Base-by-base conservation (phyloP, 2,329 filamentous ascomycete species). In the Whalleya microplaca region DNA sequence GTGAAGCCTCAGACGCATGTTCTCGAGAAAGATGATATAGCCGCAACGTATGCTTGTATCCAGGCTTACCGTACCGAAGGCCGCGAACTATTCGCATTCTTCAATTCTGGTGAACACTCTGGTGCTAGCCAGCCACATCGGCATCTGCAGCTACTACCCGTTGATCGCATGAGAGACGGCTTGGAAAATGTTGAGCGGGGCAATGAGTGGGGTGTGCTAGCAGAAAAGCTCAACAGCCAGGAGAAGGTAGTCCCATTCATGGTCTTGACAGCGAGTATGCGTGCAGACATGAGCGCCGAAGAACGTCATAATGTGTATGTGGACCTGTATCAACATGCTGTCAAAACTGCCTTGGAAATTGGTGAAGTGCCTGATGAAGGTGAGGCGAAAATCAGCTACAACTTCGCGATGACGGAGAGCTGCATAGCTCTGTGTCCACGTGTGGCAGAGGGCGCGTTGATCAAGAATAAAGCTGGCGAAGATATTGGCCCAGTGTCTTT, bases 81-180 rank as follows among this genome's bases (percentile, higher is more conserved):
- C 16, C 56, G 69, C 21, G 79, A 80, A 23, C 71, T 90, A 1
- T 89, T 83, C 63, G 85, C 82, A 0, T 90, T 89, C 68, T 90
- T 88, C 78, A 92, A 91, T 71, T 86, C 84, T 29, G 89, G 89
- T 1, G 71, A 78, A 10, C 80, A 87, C 65, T 90, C 86, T 3
- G 89, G 88, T 2, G 87, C 88, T 1, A 89, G 85, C 62, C 88
- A 92, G 69, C 82, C 88, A 12, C 89, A 91, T 67, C 74, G 89
- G 3, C 89, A 92, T 66, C 71, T 92, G 21, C 89, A 92, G 70
- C 79, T 91, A n/a, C 72, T 92, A 2, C 87, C 87, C 0, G 78
- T 90, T 0, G 78, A 82, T 7, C 74, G 78, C 18, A 91, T 91
- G 87, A 78, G 74, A 37, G 78, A 80, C 12, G 84, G 83, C 0